Base-by-base conservation (phyloP, 495 filamentous ascomycete genomes). In the Patellaria atrata region DNA sequence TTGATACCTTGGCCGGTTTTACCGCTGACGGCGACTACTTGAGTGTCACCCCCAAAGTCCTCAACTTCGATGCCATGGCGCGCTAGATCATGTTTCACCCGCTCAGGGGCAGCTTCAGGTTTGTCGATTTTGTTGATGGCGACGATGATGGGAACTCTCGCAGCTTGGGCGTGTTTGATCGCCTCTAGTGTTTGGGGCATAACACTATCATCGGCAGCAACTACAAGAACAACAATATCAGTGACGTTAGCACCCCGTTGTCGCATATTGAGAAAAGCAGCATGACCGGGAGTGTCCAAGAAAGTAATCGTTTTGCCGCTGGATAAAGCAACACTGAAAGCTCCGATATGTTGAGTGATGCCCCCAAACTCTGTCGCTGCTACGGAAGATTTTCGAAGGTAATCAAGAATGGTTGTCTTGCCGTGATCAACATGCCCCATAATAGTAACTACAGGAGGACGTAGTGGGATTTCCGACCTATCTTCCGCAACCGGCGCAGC, bases 361-460 rank as follows among this genome's bases (percentile, higher is more conserved):
- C 91, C 91, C 38, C 91, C 91, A 47, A 94, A 83, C 53, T 99
- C 91, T 28, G 77, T 71, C 2, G 79, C 82, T 13, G 76, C 91
- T 21, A 96, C 75, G 1, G 84, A 92, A 3, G 84, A 87, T 44
- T 93, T 86, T 9, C 91, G 83, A 20, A 99, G 65, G 62, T 75
- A 96, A 44, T 99, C 91, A 6, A 99, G 64, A 20, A 99, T 71
- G 0, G 91, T 96, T 0, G 91, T 99, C 62, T 99, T 99, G 19
- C 91, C 91, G 54, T 99, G 91, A 52, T 99, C 91, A 46, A 99
- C 91, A 45, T 99, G 91, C 5, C 91, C 91, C 91, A 99, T 99
- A 52, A 99, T 96, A 10, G 91, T 99, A 25, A 99, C 89, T 10
- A 99, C 81, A 4, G 91, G 91, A 5, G 91, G 87, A 25, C 91